Percentiles rank a stretch among this genome's conserved stretches.
Evolutionary conservation across 2,329 filamentous ascomycete species (phyloP).

Genomic region (Sporothrix globosa): DNA sequence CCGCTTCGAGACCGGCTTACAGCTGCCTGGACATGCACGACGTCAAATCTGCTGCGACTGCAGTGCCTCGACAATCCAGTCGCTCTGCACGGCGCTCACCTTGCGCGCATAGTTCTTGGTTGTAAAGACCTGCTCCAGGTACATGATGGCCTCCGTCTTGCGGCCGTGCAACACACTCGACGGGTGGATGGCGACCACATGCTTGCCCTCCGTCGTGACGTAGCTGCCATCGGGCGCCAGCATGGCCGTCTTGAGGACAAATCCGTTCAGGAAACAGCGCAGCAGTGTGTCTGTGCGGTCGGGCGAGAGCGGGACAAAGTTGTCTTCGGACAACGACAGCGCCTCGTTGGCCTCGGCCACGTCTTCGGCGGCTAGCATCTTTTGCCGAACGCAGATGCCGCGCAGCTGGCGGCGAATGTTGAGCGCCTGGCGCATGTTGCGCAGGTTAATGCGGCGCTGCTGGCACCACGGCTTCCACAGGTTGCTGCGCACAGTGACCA

Average conservation of each 20-base stretch:
- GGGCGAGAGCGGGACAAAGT: slow-evolving; percentile 59
- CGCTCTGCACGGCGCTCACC: slow-evolving; percentile 62
- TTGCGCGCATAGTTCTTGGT: slow-evolving; percentile 69
- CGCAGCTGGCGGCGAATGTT: slow-evolving; percentile 66
- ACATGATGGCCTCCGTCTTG: slow-evolving; percentile 70
- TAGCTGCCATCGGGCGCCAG: slow-evolving; percentile 64
- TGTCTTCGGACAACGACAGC: slow-evolving; percentile 49
- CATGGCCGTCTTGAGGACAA: slow-evolving; percentile 63
- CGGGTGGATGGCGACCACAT: slow-evolving; percentile 64
- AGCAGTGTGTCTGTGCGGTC: slow-evolving; percentile 59
- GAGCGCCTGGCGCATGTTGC: slow-evolving; percentile 65
- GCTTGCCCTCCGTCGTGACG: slow-evolving; percentile 62
- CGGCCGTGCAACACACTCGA: slow-evolving; percentile 64
- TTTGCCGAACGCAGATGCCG: slow-evolving; percentile 57
- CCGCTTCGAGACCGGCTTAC: too few relatives aligned
- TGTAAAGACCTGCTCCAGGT: slow-evolving; percentile 68
- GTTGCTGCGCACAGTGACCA: slow-evolving; percentile 56
- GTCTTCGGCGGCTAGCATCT: slow-evolving; percentile 50
- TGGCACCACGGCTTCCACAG: slow-evolving; percentile 63
- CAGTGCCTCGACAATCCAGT: slow-evolving; percentile 61
- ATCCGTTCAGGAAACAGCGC: slow-evolving; percentile 65
- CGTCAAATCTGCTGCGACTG: slow-evolving; percentile 40
- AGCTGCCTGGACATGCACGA: background rate
- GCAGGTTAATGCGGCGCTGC: slow-evolving; percentile 58
- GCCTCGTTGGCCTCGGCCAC: slow-evolving; percentile 21